Base-by-base conservation (phyloP, 176 grass and related monocot genomes). In the Musa itinerans region DNA sequence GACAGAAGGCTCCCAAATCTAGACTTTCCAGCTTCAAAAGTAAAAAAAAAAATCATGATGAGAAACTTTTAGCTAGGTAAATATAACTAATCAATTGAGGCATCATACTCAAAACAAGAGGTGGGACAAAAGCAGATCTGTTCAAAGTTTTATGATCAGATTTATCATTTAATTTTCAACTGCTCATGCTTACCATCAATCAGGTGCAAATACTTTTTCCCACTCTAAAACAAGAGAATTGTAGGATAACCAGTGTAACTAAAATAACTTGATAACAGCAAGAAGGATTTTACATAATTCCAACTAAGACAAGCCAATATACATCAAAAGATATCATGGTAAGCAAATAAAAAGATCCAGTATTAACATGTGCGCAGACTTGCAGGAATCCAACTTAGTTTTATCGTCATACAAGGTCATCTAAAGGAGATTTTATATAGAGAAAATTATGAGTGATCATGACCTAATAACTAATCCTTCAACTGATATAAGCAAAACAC, bases 1-100 rank as follows among this genome's bases (percentile, higher is more conserved):
- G 93, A 92, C 54, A 97, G 78, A 57, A 98, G 81, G 50, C 86
- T 89, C 24, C 86, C 88, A 69, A 98, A 80, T 85, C 86, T 89
- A 59, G 90, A 98, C 78, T 83, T 88, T 68, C 90, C 88, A 79
- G 90, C 94, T 98, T 78, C 16, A 80, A 9, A 63, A 13, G 16
- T 76, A 16, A 80, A 43, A 43, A 43, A 43, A 43, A 0, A 43
- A 64, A 71, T n/a, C 50, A 83, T 9, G 26, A 14, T 17, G 51
- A 54, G 71, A 50, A 17, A 20, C 12, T 2, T 63, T 15, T 58
- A 24, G 51, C 54, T 26, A 52, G 22, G n/a, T 48, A 65, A 22
- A 54, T 12, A 63, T 25, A 80, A 70, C 12, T 51, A 64, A 80
- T 3, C 14, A 80, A 24, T 26, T 6, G 7, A 25, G 15, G 48